A percentile compares a stretch with the other conserved stretches of the same genome.
Evolutionary conservation across 2,329 filamentous ascomycete genomes (phyloP).

Genomic region (Alternaria sp.): DNA sequence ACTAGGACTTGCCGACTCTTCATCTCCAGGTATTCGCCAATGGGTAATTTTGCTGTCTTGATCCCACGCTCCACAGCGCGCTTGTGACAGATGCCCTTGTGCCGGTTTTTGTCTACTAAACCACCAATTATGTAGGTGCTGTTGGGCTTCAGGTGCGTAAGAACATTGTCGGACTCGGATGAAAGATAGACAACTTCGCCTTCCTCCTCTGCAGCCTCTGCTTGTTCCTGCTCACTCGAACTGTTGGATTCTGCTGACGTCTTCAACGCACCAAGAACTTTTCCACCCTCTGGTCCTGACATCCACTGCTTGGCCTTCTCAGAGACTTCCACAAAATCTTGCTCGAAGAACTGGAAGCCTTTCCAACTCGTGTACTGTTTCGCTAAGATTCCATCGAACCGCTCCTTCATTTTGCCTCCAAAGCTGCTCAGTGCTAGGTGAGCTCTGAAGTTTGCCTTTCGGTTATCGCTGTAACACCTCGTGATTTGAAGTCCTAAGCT

Average conservation of each 20-base stretch:
- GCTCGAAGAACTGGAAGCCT: constrained; percentile 74
- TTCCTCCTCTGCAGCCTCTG: constrained; percentile 35
- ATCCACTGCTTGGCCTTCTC: constrained; percentile 73
- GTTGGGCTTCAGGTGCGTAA: constrained; percentile 84
- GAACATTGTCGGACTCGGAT: constrained; percentile 86
- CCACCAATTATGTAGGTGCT: constrained; percentile 94
- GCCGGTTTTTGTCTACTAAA: constrained; percentile 92
- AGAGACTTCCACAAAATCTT: constrained; percentile 76
- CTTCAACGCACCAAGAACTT: constrained; percentile 67
- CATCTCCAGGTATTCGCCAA: constrained; percentile 96
- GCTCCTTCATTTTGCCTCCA: constrained; percentile 73
- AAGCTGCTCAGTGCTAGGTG: constrained; percentile 83
- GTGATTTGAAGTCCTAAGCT: constrained; percentile 87
- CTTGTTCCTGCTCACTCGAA: constrained; percentile 52
- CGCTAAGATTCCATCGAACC: constrained; percentile 79
- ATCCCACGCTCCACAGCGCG: constrained; percentile 77
- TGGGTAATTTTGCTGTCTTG: constrained; percentile 88
- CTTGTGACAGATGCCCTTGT: constrained; percentile 93
- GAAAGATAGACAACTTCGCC: constrained; percentile 85
- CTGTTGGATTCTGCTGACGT: constrained; percentile 25
- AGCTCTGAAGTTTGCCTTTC: constrained; percentile 69
- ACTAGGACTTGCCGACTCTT: constrained; percentile 83
- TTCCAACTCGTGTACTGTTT: constrained; percentile 82
- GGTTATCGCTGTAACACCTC: constrained; percentile 88
- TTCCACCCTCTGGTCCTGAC: constrained; percentile 65